Percentiles rank a stretch among this genome's conserved stretches.
phyloP scores from a whole-genome alignment of 371 early-diverging fungal genomes.

The Scutellospora calospora region DNA sequence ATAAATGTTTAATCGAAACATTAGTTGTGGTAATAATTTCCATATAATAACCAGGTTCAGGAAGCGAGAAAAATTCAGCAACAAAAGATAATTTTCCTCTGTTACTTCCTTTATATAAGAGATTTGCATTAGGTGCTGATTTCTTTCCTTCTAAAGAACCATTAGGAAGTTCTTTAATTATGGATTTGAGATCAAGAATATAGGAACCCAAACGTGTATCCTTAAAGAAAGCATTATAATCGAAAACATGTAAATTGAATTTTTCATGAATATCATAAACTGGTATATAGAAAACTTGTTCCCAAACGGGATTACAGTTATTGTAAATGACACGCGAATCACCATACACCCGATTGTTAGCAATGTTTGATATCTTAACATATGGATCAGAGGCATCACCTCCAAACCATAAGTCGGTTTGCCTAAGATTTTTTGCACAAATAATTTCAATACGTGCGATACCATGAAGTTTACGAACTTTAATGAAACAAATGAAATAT shows the following conservation, averaged over 20 bases:
- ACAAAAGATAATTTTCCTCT: conserved; percentile 21
- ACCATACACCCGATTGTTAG: conserved; percentile 58
- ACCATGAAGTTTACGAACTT: conserved; percentile 21
- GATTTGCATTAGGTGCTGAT: background rate
- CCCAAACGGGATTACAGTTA: conserved; percentile 86
- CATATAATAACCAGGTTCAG: background rate
- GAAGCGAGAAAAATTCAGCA: conserved; percentile 17
- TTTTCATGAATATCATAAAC: conserved; percentile 73
- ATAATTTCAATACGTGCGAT: conserved; percentile 29
- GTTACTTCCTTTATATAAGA: background rate
- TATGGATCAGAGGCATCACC: conserved; percentile 86
- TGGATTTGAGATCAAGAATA: conserved; percentile 42
- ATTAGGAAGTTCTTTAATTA: conserved; percentile 5
- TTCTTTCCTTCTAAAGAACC: conserved; percentile 29
- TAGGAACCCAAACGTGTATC: conserved; percentile 75
- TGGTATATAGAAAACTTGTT: conserved; percentile 80
- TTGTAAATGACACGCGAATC: conserved; percentile 74
- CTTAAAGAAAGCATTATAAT: conserved; percentile 70
- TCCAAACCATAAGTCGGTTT: conserved; percentile 19
- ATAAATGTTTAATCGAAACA: conserved; percentile 10
- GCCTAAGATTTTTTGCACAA: conserved; percentile 15
- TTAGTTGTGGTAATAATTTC: background rate
- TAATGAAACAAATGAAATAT: background rate
- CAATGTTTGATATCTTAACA: conserved; percentile 70
- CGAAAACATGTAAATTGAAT: conserved; percentile 78